Base-by-base conservation (phyloP, 2,329 filamentous ascomycete genomes). In the Cryphonectria naterciae region DNA sequence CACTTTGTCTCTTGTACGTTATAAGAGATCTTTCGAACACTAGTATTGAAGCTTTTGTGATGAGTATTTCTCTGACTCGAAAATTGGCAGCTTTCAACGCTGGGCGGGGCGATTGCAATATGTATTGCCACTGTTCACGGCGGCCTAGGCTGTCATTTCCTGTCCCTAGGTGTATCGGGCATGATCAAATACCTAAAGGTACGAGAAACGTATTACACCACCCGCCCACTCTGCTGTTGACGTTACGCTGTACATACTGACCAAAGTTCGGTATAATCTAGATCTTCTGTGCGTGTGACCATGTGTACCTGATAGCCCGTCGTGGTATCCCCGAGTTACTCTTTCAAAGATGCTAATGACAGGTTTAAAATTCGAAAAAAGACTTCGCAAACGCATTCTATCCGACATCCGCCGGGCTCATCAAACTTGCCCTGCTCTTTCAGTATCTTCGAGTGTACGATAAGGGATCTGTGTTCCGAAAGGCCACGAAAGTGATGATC, bases 361-460 rank as follows among this genome's bases (percentile, higher is more conserved):
- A 39, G 13, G 25, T 15, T 32, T 2, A n/a, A 1, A 41, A 13
- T 7, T n/a, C 13, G n/a, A n/a, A 43, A 11, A 64, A 39, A 39
- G 35, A 75, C 25, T 39, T 75, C 7, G 72, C 72, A 15, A 75
- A 75, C 52, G 74, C 70, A 19, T 72, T 72, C 1, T 75, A 75
- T 25, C 73, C 74, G 15, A 70, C 69, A 58, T 71, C 73, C 2
- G 73, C 74, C 3, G 74, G 74, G 10, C 68, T 73, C 15, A 75
- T 75, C 61, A 75, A 75, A 49, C n/a, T 75, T 63, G 74, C 74
- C n/a, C 35, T 75, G 32, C 69, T 75, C 0, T 75, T 75, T 54
- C 74, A 75, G 49, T 75, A 74, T n/a, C 61, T 75, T 1, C 74
- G 74, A 17, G 68, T 75, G 32, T 74, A 75, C 35, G 74, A 75